Percentiles rank a stretch among this genome's conserved stretches.
Conservation (phyloP, 192 early-diverging fungal genomes). For the Rhizophagus clarus region DNA sequence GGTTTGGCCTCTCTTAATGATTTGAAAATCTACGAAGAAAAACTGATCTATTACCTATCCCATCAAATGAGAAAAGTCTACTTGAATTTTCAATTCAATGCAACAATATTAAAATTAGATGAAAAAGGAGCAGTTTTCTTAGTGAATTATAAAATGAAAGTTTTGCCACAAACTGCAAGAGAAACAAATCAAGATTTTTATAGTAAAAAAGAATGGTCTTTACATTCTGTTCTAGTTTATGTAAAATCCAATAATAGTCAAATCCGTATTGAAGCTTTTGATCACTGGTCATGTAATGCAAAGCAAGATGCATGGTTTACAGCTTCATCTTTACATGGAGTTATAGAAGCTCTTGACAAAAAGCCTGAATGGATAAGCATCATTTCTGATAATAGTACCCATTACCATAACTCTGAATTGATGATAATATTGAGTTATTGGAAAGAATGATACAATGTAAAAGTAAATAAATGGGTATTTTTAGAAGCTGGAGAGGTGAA, state of each 20-base stretch:
- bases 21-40: not conserved
- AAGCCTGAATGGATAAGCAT: constrained; percentile 8
- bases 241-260: not conserved
- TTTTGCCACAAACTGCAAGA: not conserved
- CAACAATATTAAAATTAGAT: not conserved
- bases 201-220: not conserved
- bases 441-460: not conserved
- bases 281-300: not conserved
- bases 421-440: constrained; percentile 12
- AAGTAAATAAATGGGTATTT: constrained; percentile 7
- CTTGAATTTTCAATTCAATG: not conserved
- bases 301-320: not conserved
- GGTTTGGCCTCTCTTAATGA: not conserved
- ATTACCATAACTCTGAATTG: not conserved
- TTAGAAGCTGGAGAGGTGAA: not conserved
- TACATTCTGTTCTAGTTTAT: not conserved
- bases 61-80: not conserved
- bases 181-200: not conserved
- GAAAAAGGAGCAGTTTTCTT: not conserved
- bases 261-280: not conserved
- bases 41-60: not conserved
- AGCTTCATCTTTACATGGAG: not conserved
- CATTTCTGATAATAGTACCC: not conserved
- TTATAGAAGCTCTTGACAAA: not conserved
- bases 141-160: constrained; percentile 13